Evolutionary conservation across 164 flowering plant species (phyloP), one percentile per base, ranked within the genome.

Genomic region (Annona squamosa): DNA sequence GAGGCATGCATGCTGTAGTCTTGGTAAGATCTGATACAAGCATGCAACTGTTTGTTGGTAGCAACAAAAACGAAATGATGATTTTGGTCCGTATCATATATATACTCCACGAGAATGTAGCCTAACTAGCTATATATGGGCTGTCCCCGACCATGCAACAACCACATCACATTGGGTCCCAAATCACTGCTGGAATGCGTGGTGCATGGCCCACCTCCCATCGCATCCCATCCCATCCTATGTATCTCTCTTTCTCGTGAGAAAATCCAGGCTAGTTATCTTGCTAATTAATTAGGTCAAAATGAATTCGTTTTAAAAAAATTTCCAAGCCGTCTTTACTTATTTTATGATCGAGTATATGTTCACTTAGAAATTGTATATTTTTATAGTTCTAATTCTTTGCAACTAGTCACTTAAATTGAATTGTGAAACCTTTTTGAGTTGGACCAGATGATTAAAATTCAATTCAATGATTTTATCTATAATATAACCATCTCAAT

Each of bases 131-230:
- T 61, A 61, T 12, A 5, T 65, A 65, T 65, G 68, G 43, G 68
- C 16, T 65, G 68, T 65, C 52, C 46, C 73, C 73, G 42, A 6
- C 73, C 73, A 71, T 62, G 73, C 73, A 71, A 26, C 37, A 26
- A 63, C 65, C 65, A 63, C 59, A 9, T 6, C 52, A 48, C 52
- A 48, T 10, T 52, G 59, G 59, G 59, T 3, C 59, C 59, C 59
- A 52, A 10, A 2, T 52, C 37, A 26, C 37, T 41, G 26, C 43
- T 46, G 48, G 46, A 48, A 26, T 68, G 70, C 5, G 16, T 45
- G 19, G 1, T 26, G 46, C 3, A 1, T 3, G 65, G 48, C 19
- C 46, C 62, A 46, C 46, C 48, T 46, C 52, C 12, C 17, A 13
- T 46, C 12, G 43, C 70, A 47, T 18, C n/a, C 45, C 64, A 9